These are phyloP conservation scores for Colletotrichum sp. DNA, from an alignment of 2,329 filamentous ascomycete genomes.

Conservation along the genomic window DNA sequence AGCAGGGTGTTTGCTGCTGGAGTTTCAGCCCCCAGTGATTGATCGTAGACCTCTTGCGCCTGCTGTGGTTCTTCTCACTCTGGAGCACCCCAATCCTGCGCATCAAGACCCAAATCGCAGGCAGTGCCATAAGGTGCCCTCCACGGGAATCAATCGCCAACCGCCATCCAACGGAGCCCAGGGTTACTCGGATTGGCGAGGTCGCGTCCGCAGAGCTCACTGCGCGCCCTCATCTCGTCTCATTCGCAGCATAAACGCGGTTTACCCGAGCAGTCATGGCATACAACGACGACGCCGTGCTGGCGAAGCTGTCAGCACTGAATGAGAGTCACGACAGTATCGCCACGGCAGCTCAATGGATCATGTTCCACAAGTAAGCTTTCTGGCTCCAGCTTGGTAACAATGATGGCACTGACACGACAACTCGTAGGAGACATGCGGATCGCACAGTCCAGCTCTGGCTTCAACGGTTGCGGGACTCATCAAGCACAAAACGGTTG, in stretches of 20 bases:
- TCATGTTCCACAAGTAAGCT: slow-evolving; percentile 83
- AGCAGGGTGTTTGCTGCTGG: slow-evolving; percentile 17
- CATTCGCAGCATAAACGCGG: background rate
- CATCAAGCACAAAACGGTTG: slow-evolving; percentile 82
- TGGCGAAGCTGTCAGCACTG: slow-evolving; percentile 91
- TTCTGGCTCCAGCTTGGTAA: background rate
- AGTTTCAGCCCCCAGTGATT: slow-evolving; percentile 5
- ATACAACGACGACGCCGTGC: slow-evolving; percentile 93
- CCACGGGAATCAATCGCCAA: background rate
- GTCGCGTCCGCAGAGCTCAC: background rate
- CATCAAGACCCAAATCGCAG: background rate
- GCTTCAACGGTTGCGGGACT: slow-evolving; percentile 89
- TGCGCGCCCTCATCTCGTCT: background rate
- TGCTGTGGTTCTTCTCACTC: background rate
- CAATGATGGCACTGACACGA: background rate
- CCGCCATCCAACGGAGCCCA: background rate
- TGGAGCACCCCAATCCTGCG: background rate
- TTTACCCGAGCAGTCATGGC: slow-evolving; percentile 66
- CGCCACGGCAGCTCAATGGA: slow-evolving; percentile 96
- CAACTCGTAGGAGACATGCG: slow-evolving; percentile 77
- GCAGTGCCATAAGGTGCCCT: slow-evolving; percentile 1
- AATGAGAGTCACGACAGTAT: slow-evolving; percentile 99
- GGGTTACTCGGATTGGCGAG: background rate
- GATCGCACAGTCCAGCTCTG: slow-evolving; percentile 91
- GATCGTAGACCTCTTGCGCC: slow-evolving; percentile 13